A percentile compares a stretch with the other conserved stretches of the same genome.
Evolutionary conservation across 768 basidiomycete species (phyloP).

Genomic region (Boletellus emodensis): DNA sequence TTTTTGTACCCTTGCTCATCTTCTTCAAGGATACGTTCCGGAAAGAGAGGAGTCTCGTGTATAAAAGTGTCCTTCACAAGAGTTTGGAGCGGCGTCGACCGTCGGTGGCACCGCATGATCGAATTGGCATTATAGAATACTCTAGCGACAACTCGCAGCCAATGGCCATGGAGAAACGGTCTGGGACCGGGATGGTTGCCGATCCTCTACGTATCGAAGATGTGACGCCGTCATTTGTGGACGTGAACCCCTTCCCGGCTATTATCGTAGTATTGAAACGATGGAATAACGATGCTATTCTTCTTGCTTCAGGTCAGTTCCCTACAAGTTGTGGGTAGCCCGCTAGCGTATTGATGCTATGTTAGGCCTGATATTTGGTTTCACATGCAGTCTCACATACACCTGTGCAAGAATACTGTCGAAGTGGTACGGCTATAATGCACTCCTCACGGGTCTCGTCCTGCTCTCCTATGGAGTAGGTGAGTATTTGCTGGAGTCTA

Average conservation of each 20-base stretch:
- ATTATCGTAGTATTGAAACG: slow-evolving; percentile 54
- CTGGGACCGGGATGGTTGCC: slow-evolving; percentile 6
- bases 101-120: slow-evolving; percentile 2
- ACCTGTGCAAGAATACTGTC: slow-evolving; percentile 70
- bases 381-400: slow-evolving; percentile 66
- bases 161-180: not conserved
- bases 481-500: slow-evolving; percentile 22
- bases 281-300: slow-evolving; percentile 63
- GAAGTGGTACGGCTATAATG: slow-evolving; percentile 57
- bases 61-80: slow-evolving; percentile 60
- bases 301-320: slow-evolving; percentile 32
- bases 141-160: slow-evolving; percentile 7
- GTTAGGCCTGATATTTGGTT: slow-evolving; percentile 68
- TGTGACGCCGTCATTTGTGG: slow-evolving; percentile 55
- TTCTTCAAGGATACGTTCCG: slow-evolving; percentile 83
- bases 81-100: slow-evolving; percentile 29
- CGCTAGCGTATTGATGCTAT: not conserved
- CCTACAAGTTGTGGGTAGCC: not conserved
- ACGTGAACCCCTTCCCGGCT: slow-evolving; percentile 70
- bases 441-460: slow-evolving; percentile 72
- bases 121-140: not conserved
- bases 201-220: slow-evolving; percentile 18
- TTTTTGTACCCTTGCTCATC: slow-evolving; percentile 52
- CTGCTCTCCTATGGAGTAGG: slow-evolving; percentile 73
- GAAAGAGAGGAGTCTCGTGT: slow-evolving; percentile 73